A percentile compares a stretch with the other conserved stretches of the same genome.
Conservation (phyloP, 441 rosid species). For the Breynia disticha region DNA sequence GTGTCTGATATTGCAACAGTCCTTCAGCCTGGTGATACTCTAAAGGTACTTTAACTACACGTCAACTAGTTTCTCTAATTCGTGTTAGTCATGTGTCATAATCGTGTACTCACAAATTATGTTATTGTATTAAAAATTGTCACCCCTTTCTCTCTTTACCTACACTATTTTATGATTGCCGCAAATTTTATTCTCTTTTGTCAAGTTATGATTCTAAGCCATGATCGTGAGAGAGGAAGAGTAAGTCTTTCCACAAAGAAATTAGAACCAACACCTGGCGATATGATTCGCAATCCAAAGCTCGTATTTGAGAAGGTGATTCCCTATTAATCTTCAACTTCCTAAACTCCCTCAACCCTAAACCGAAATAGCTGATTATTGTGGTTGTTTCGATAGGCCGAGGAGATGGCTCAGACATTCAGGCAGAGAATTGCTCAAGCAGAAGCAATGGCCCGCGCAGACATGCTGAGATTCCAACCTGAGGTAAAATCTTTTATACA, state of each 20-base stretch:
- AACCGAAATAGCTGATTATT: background rate
- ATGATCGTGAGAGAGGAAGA: conserved; percentile 94
- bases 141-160: too few species aligned
- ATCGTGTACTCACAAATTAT: too few species aligned
- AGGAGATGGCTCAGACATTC: conserved; percentile 99
- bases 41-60: conserved; percentile 44
- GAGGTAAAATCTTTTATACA: conserved; percentile 43
- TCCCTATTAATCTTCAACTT: background rate
- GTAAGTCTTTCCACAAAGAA: conserved; percentile 97
- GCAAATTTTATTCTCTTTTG: background rate
- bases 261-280: conserved; percentile 96
- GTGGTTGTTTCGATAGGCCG: conserved; percentile 45
- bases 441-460: conserved; percentile 99
- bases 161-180: background rate
- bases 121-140: too few species aligned
- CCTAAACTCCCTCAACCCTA: background rate
- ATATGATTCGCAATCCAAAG: conserved; percentile 95
- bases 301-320: conserved; percentile 97
- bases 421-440: conserved; percentile 97
- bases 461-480: conserved; percentile 96
- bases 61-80: conserved; percentile 1
- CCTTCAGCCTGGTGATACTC: conserved; percentile 96
- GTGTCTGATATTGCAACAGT: conserved; percentile 87
- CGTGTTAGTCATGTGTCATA: too few species aligned
- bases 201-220: conserved; percentile 95